Conservation (phyloP, 148 eudicot species). For the Silene latifolia region DNA sequence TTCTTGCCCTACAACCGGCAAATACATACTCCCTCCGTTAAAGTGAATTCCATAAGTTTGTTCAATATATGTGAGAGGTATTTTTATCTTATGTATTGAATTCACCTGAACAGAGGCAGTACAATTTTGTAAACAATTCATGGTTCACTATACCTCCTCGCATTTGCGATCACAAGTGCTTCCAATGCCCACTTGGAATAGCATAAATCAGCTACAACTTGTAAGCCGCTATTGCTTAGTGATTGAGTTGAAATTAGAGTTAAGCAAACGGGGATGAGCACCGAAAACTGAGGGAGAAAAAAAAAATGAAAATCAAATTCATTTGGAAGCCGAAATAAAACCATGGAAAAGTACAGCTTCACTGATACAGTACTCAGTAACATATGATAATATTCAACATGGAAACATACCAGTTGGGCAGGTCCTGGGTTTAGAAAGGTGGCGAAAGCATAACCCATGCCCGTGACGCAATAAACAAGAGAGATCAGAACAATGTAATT, state of each 20-base stretch:
- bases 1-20: too few species aligned
- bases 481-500: constrained; percentile 66
- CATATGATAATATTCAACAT: not conserved
- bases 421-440: constrained; percentile 86
- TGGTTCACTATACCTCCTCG: constrained; percentile 34
- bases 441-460: constrained; percentile 77
- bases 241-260: constrained; percentile 68
- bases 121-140: too few species aligned
- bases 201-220: constrained; percentile 46
- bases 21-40: too few species aligned
- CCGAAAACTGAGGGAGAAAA: constrained; percentile 50
- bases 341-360: constrained; percentile 9
- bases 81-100: too few species aligned
- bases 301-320: not conserved
- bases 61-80: too few species aligned
- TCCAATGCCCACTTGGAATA: constrained; percentile 91
- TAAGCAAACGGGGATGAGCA: constrained; percentile 66
- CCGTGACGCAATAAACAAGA: constrained; percentile 95
- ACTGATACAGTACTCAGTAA: not conserved
- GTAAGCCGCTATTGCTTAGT: constrained; percentile 33
- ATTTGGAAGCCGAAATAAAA: constrained; percentile 16
- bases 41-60: too few species aligned
- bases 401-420: constrained; percentile 69
- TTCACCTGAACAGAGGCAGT: too few species aligned
- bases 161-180: constrained; percentile 87